Base-by-base conservation (phyloP, 2,329 filamentous ascomycete species). In the Fonsecaea erecta region DNA sequence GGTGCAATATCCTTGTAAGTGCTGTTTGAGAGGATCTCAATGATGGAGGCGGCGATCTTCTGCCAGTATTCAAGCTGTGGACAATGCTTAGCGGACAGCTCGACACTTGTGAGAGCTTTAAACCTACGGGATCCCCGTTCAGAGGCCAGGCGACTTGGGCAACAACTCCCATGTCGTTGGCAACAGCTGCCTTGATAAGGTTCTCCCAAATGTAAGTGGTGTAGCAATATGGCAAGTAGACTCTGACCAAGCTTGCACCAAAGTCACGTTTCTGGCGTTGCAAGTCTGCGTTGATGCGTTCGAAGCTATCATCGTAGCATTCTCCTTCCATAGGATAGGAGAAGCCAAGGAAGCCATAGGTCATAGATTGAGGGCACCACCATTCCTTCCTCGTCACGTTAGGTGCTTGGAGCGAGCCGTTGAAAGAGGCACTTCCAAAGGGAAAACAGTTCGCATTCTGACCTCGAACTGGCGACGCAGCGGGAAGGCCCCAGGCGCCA, bases 331-430 rank as follows among this genome's bases (percentile, higher is more conserved):
- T 62, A 1, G 59, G 59, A 37, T 62, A 62, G 21, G 59, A 62
- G 26, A 62, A 62, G 16, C 59, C 59, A 21, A 62, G 59, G 32
- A 62, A 62, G 1, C 59, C 59, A 26, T 62, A 62, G 11, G 59
- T 62, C 59, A 62, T 62, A n/a, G 59, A 62, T 32, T 62, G 59
- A 30, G 59, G 59, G 40, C 59, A 62, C 59, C 59, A 62, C 59
- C 59, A 62, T 34, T 62, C 59, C 51, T 46, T 34, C 21, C 59
- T 62, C 5, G 59, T 62, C 34, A 55, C 21, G 14, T 55, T 48
- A 21, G 59, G 59, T 52, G 59, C 51, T n/a, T 46, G 24, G 11
- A 62, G 35, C 2, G 35, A 62, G n/a, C 52, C 52, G 32, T 62
- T 62, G 59, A 62, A 62, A 5, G 59, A 52, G 24, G 59, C 59